Base-by-base conservation (phyloP, 2,329 filamentous ascomycete species). In the Westerdykella aurantiaca region DNA sequence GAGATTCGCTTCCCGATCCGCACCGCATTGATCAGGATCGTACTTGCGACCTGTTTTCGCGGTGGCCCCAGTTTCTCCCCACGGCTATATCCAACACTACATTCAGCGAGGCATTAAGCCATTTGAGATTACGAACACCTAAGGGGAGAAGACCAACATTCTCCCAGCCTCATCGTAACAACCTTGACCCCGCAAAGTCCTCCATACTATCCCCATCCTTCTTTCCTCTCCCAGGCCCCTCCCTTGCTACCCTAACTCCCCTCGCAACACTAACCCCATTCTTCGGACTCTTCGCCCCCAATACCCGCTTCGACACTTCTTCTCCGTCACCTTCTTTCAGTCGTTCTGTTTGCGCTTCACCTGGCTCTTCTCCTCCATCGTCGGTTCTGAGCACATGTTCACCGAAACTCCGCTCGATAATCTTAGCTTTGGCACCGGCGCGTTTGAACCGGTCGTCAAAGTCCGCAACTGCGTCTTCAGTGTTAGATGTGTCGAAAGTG, bases 371-470 rank as follows among this genome's bases (percentile, higher is more conserved):
- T 53, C 51, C 17, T 57, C 45, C 53, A 39, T 3, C 47, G 40
- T 78, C 76, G 6, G 14, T 49, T 48, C 6, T 44, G 25, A 29
- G 2, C 11, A 29, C 11, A 29, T 29, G 35, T 31, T 68, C 64
- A 0, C 78, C 77, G 21, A 79, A 58, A 9, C 87, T 81, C 47
- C 83, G 83, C 66, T 93, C 85, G 37, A 97, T 82, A 38, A 98
- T 78, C 68, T 91, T 95, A 1, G 80, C 79, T 64, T 95, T 96
- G 3, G 85, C 85, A 54, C 82, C 79, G 4, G 89, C 91, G 51
- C 87, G 80, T 69, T 90, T 93, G 33, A 95, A 63, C 11, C 90
- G 77, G 63, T 96, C 88, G 58, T 98, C 93, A 59, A 95, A 90
- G 58, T 96, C 90, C 40, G 85, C 85, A 17, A 98, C 89, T 0